Evolutionary conservation across 441 rosid genomes (phyloP).

Genomic region (Mallotus repandus): DNA sequence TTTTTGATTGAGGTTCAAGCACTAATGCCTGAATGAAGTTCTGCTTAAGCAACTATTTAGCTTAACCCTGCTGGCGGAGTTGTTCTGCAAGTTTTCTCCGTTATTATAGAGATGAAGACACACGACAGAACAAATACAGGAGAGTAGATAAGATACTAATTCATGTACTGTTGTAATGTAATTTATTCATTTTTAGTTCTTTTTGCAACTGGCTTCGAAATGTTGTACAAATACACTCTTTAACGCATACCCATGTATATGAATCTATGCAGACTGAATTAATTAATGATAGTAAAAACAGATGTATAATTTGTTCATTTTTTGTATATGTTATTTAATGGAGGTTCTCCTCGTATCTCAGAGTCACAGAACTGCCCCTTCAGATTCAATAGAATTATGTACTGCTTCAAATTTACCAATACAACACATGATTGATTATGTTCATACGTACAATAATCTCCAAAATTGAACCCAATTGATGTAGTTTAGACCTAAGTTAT

Average conservation of each 20-base stretch:
- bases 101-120: neutral
- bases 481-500: no score
- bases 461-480: no score
- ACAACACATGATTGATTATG: no score
- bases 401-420: no score
- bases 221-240: slow-evolving; percentile 25
- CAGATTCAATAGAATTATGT: no score
- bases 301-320: slow-evolving; percentile 3
- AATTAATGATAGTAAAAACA: neutral
- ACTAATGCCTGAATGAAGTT: neutral
- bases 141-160: slow-evolving; percentile 16
- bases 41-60: slow-evolving; percentile 28
- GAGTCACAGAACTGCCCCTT: no score
- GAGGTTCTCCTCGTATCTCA: neutral
- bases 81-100: neutral
- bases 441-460: no score
- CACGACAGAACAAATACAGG: neutral
- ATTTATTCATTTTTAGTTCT: slow-evolving; percentile 3
- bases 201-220: neutral
- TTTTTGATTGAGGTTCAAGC: slow-evolving; percentile 1
- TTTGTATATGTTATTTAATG: neutral
- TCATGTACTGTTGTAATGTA: slow-evolving; percentile 16
- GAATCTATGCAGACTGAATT: neutral
- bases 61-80: slow-evolving; percentile 15
- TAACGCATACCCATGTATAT: slow-evolving; percentile 15